Base-by-base conservation (phyloP, 768 basidiomycete species). In the Kwoniella botswanensis region DNA sequence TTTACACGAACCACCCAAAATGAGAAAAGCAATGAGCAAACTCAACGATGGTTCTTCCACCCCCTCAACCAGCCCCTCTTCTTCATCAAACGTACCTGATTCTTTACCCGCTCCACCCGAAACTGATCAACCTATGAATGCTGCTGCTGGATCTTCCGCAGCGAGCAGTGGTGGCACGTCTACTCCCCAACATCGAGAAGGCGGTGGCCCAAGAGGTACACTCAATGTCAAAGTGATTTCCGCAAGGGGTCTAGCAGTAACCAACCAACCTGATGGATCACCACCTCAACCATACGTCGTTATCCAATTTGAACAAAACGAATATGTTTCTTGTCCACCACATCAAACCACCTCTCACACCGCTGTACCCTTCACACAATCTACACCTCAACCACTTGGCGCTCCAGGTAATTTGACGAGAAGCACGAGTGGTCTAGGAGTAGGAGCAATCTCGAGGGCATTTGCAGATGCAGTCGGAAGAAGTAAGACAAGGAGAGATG, bases 221-320 rank as follows among this genome's bases (percentile, higher is more conserved):
- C 91, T 99, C 65, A 93, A 93, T 78, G 91, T 99, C 85, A 98
- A 98, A 85, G 89, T 99, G 82, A 93, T 99, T 84, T 90, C 91
- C 74, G 97, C 93, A 13, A 89, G 93, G 59, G 88, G 88, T 11
- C 90, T 99, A 82, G 90, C 90, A 73, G 90, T 94, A 63, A 87
- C 89, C 15, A 82, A 86, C 72, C 56, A 73, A 3, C 89, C 92
- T 3, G 87, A 89, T 0, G 59, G 59, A 61, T 72, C 71, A 9
- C 66, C 75, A 54, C 77, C 81, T 13, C 77, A 82, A 71, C 84
- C 84, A 13, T 98, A 99, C 83, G 92, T 94, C 77, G 95, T 98
- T 82, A 94, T 95, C 76, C 92, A 94, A 84, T 99, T 98, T 84
- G 97, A 99, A 86, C 92, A 98, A 85, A 98, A 94, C 87, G 97